Conservation (phyloP, 1,284 basidiomycete genomes). For the Cryptococcus jaspeensis region DNA sequence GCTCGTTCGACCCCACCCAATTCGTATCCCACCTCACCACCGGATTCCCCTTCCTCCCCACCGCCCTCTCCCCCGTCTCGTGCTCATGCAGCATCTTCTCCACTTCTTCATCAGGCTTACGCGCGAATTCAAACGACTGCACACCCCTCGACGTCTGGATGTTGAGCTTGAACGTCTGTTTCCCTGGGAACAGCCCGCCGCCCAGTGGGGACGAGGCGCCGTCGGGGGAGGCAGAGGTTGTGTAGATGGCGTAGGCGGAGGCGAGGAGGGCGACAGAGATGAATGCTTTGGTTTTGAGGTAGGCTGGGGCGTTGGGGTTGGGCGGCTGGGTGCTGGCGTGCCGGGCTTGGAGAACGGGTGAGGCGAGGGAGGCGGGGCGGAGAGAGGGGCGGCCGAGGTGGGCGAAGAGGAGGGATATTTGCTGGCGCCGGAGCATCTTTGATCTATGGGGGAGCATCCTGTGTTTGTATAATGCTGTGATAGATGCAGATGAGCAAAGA, state of each 20-base stretch:
- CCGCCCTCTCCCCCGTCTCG: conserved; percentile 19
- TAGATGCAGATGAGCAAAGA: neutral
- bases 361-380: conserved; percentile 1
- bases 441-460: too few species aligned
- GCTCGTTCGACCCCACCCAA: conserved; percentile 76
- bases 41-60: conserved; percentile 34
- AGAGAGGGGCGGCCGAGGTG: neutral
- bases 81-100: conserved; percentile 36
- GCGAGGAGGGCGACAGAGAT: conserved; percentile 28
- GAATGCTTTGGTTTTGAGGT: conserved; percentile 20
- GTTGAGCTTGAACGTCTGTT: conserved; percentile 10
- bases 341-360: neutral
- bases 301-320: conserved; percentile 6
- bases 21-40: conserved; percentile 67
- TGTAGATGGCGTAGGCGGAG: conserved; percentile 32
- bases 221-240: conserved; percentile 29
- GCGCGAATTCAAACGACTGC: conserved; percentile 26
- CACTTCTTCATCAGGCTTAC: conserved; percentile 31
- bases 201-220: neutral
- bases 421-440: too few species aligned
- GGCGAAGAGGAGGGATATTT: neutral
- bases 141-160: conserved; percentile 11
- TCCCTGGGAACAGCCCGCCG: neutral
- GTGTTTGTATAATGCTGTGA: too few species aligned
- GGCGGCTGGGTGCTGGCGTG: conserved; percentile 3